phyloP scores from a whole-genome alignment of 768 basidiomycete species.

The Rhodotorula diobovata region DNA sequence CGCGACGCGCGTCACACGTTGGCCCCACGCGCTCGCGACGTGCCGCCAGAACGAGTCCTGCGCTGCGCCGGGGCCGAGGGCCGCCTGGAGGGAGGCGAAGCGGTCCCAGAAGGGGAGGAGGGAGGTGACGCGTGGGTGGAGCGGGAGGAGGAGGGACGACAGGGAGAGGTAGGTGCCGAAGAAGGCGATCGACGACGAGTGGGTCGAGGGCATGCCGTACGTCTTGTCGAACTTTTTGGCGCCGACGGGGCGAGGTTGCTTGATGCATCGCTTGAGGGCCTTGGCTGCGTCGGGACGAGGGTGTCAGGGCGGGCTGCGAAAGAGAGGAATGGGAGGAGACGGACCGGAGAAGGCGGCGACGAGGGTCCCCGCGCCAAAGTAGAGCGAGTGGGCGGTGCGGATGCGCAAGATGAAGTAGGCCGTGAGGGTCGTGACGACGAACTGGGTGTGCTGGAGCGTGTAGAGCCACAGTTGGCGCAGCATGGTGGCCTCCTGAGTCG shows the following conservation, averaged over 20 bases:
- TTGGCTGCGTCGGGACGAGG: slow-evolving; percentile 45
- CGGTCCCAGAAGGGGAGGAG: slow-evolving; percentile 37
- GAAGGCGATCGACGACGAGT: slow-evolving; percentile 50
- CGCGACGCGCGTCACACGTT: slow-evolving; percentile 9
- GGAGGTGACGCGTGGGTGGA: slow-evolving; percentile 37
- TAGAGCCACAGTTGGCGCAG: slow-evolving; percentile 17
- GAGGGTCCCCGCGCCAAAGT: slow-evolving; percentile 48
- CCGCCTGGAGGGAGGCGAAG: not conserved
- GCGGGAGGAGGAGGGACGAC: slow-evolving; percentile 38
- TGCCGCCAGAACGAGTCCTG: slow-evolving; percentile 13
- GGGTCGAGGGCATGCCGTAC: slow-evolving; percentile 53
- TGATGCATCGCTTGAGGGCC: slow-evolving; percentile 47
- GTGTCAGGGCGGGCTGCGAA: not conserved
- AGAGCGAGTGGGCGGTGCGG: slow-evolving; percentile 47
- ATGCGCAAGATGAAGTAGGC: slow-evolving; percentile 46
- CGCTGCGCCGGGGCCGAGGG: slow-evolving; percentile 6
- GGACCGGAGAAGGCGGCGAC: slow-evolving; percentile 47
- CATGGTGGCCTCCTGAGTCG: not conserved
- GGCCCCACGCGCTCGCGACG: slow-evolving; percentile 1
- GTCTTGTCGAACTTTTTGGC: slow-evolving; percentile 46
- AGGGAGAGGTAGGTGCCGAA: slow-evolving; percentile 49
- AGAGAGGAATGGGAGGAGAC: slow-evolving; percentile 7
- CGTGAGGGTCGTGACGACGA: slow-evolving; percentile 43
- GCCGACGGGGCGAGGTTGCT: slow-evolving; percentile 46
- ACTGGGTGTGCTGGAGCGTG: slow-evolving; percentile 30